Evolutionary conservation across 371 early-diverging fungal species (phyloP), one percentile per base, ranked within the genome.

Genomic region (Funneliformis caledonium): DNA sequence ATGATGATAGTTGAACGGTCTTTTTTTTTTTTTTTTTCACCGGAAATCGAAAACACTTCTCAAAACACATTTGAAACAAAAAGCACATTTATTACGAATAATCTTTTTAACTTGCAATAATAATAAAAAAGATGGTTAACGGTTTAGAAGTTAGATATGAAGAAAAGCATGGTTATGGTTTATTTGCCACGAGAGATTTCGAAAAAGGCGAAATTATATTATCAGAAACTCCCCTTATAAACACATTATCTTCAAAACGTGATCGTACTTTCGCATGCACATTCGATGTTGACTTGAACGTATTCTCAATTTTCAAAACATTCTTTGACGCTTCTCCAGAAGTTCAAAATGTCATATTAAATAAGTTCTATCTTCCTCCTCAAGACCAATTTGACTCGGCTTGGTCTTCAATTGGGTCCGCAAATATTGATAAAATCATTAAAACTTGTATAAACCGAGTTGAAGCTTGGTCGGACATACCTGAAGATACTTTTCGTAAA

Each of bases 291-390:
- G 67, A 65, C 5, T 65, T 37, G 42, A 19, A 16, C 2, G 42
- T 65, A 14, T 65, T 65, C 12, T 65, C 67, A 37, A 65, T 4
- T 14, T 65, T 65, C 37, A 65, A 65, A 65, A 16, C 67, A 65
- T 65, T 65, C 11, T 33, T 65, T 65, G 67, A 65, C 6, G 31
- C 67, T 37, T 65, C 67, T 14, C 31, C 37, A 65, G 67, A 65
- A 37, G 5, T 65, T 33, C 67, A 65, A 65, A 65, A 12, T 37
- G 16, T 10, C 16, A 65, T 65, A 16, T 65, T 65, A 65, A 65
- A 65, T 65, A 65, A 65, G 31, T 65, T 65, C 10, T 65, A 65
- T 65, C 42, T 37, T 65, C 67, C 67, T 16, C 37, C 67, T 33
- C 37, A 26, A 65, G 67, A 65, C 5, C 37, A 14, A 65, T 6